Evolutionary conservation across 805 yeast species (phyloP).

Genomic region (Middelhovenomyces tepae): DNA sequence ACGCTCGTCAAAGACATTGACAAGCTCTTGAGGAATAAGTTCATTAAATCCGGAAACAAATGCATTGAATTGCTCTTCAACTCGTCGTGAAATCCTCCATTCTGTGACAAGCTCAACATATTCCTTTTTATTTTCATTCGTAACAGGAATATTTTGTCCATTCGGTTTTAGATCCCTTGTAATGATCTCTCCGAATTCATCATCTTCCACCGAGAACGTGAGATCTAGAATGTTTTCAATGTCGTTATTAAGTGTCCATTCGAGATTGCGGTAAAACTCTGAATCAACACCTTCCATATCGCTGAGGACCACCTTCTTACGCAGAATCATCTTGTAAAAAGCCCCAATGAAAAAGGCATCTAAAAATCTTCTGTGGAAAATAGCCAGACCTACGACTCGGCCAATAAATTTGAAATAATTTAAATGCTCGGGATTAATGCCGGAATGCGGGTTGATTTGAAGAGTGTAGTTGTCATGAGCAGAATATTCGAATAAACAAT

Average conservation of each 20-base stretch:
- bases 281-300: constrained; percentile 99
- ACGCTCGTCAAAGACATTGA: constrained; percentile 94
- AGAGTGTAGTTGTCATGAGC: constrained; percentile 97
- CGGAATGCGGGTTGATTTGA: constrained; percentile 96
- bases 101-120: constrained; percentile 91
- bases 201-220: constrained; percentile 81
- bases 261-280: constrained; percentile 86
- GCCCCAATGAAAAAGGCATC: constrained; percentile 99
- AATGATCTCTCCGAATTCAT: constrained; percentile 87
- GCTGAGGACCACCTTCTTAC: constrained; percentile 86
- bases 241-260: constrained; percentile 94
- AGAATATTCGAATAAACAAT: constrained; percentile 93
- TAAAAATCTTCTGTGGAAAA: constrained; percentile 93
- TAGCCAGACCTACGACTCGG: constrained; percentile 95
- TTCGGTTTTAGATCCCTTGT: constrained; percentile 83
- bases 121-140: constrained; percentile 90
- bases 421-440: constrained; percentile 95
- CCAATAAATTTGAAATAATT: constrained; percentile 97
- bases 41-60: constrained; percentile 97
- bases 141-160: constrained; percentile 84
- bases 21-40: constrained; percentile 91
- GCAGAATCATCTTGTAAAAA: constrained; percentile 93
- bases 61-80: constrained; percentile 92
- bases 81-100: constrained; percentile 90
- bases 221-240: constrained; percentile 80